Percentiles rank a stretch among this genome's conserved stretches.
These are phyloP conservation scores for Phenoliferia sp. DNA, from an alignment of 1,284 basidiomycete genomes.

Conservation along the genomic window DNA sequence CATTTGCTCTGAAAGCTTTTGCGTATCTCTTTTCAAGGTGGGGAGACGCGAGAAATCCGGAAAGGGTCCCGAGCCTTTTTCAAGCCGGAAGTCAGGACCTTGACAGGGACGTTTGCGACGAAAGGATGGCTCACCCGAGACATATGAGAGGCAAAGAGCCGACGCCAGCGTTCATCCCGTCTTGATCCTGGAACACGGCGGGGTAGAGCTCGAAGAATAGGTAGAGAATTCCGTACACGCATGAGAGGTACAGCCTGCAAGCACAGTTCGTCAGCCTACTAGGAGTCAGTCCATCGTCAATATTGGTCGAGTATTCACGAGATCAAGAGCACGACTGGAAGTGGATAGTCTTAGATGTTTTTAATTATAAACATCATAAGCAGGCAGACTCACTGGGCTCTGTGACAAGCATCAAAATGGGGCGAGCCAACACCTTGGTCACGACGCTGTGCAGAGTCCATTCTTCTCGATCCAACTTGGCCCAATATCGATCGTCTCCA, in stretches of 20 bases:
- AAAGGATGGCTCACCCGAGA: neutral
- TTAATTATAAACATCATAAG: too few relatives aligned
- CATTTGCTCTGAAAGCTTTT: neutral
- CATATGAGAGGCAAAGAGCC: neutral
- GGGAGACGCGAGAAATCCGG: neutral
- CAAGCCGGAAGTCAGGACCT: neutral
- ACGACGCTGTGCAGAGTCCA: neutral
- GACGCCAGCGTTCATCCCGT: neutral
- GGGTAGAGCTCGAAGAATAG: neutral
- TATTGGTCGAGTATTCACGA: neutral
- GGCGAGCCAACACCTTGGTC: constrained; percentile 18
- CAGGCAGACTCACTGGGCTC: constrained; percentile 42
- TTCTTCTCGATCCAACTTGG: constrained; percentile 13
- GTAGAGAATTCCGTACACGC: constrained; percentile 36
- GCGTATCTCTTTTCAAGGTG: neutral
- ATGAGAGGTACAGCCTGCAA: constrained; percentile 11
- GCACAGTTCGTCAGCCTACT: too few relatives aligned
- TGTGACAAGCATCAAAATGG: constrained; percentile 39
- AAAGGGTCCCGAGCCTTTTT: neutral
- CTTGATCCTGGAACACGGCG: neutral
- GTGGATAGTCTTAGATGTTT: too few relatives aligned
- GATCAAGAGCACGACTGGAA: neutral
- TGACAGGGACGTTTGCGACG: neutral
- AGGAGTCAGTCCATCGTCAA: neutral
- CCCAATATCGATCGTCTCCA: constrained; percentile 24